phyloP scores from a whole-genome alignment of 2,329 filamentous ascomycete species.

The Pestalotiopsis sp. region DNA sequence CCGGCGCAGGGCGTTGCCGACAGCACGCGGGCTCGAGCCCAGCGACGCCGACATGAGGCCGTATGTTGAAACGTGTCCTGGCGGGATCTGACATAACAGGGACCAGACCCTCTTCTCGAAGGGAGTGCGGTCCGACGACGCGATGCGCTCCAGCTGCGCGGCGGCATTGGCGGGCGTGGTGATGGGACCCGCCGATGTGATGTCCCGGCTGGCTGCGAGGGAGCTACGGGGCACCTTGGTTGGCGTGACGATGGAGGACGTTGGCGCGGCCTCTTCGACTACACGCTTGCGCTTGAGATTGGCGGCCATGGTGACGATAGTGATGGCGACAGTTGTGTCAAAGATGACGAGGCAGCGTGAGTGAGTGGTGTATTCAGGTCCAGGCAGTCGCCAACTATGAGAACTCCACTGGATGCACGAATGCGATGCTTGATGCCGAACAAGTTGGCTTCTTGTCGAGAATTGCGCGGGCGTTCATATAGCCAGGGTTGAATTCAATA shows the following conservation, averaged over 20 bases:
- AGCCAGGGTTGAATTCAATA: not conserved
- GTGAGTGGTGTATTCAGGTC: not conserved
- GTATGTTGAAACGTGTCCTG: slow-evolving; percentile 76
- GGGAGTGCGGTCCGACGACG: slow-evolving; percentile 42
- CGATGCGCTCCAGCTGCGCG: slow-evolving; percentile 45
- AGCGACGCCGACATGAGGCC: slow-evolving; percentile 61
- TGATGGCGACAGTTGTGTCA: not conserved
- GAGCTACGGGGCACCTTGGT: slow-evolving; percentile 15
- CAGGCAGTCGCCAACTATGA: not conserved
- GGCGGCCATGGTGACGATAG: slow-evolving; percentile 20
- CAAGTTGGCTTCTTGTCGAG: not conserved
- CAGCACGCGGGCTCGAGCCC: slow-evolving; percentile 38
- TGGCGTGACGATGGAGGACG: not conserved
- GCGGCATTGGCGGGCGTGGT: slow-evolving; percentile 30
- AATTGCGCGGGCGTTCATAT: not conserved
- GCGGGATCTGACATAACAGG: slow-evolving; percentile 74
- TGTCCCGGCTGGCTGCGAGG: slow-evolving; percentile 8
- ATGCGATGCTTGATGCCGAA: not conserved
- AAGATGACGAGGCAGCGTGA: not conserved
- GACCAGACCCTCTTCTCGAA: slow-evolving; percentile 69
- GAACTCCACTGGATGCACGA: not conserved
- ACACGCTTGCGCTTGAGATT: slow-evolving; percentile 28
- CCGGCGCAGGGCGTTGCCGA: slow-evolving; percentile 53
- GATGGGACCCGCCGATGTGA: slow-evolving; percentile 3
- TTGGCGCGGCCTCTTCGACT: slow-evolving; percentile 3